phyloP scores from a whole-genome alignment of 306 rosid species.

The Canavalia gladiata region DNA sequence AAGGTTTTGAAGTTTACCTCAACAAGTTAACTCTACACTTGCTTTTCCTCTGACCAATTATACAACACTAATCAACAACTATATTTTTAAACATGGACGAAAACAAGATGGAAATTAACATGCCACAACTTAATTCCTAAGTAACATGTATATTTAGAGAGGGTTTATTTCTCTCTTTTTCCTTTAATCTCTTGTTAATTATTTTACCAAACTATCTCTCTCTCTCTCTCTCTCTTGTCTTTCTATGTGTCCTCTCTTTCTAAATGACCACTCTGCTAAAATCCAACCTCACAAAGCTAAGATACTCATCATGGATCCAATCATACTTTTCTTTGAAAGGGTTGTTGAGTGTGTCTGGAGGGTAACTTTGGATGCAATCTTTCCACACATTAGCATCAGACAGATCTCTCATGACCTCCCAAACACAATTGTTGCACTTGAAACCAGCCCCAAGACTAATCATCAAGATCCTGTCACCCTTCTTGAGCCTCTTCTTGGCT shows the following conservation, averaged over 20 bases:
- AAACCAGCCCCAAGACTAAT: constrained; percentile 93
- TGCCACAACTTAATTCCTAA: constrained; percentile 18
- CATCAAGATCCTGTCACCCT: constrained; percentile 77
- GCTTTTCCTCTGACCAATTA: constrained; percentile 1
- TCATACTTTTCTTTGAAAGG: constrained; percentile 74
- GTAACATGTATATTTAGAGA: constrained; percentile 32
- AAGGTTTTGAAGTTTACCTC: constrained; percentile 1
- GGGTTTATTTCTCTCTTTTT: background rate
- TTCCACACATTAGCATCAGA: constrained; percentile 75
- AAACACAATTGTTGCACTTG: constrained; percentile 87
- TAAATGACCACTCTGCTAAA: constrained; percentile 29
- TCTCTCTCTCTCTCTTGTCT: background rate
- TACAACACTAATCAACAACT: background rate
- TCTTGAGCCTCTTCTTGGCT: constrained; percentile 84
- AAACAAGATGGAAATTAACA: constrained; percentile 29
- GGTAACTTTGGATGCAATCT: constrained; percentile 68
- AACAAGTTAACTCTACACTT: constrained; percentile 43
- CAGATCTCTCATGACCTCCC: constrained; percentile 84
- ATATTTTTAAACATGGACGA: constrained; percentile 22
- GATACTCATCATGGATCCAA: constrained; percentile 80
- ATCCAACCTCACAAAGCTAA: constrained; percentile 71
- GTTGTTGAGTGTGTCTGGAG: constrained; percentile 55
- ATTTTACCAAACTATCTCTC: background rate
- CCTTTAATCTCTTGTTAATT: background rate
- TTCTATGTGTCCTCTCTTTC: background rate